Base-by-base conservation (phyloP, 1,284 basidiomycete species). In the Exobasidium cylindrosporum region DNA sequence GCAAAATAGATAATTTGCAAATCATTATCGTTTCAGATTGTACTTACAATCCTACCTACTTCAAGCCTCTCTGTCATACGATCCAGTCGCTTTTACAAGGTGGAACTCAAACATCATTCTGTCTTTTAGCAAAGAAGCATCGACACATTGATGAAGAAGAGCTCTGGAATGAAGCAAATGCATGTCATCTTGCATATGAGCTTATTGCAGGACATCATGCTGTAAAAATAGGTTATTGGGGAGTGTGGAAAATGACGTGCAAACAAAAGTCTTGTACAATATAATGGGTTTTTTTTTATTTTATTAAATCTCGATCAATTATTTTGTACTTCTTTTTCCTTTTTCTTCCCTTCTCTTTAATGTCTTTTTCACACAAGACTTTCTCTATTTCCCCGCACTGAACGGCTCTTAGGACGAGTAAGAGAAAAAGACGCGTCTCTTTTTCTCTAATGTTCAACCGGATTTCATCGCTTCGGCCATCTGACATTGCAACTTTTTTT, bases 21-120 rank as follows among this genome's bases (percentile, higher is more conserved):
- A 13, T 64, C 44, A 43, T 64, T 0, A 30, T 64, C 32, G 55
- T 57, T 11, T 60, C 63, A 7, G 63, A 64, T 53, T 64, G 63
- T 54, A 61, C 63, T 1, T 64, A 64, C 63, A 64, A 64, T 43
- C 59, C 63, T 21, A 29, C 53, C 6, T 57, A 54, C 47, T 64
- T 56, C 50, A 7, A 26, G 1, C 30, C 58, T 2, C 30, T 64
- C 1, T 54, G 54, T 7, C 32, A 24, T 28, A 53, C 57, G 14
- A 44, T 54, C 17, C 24, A 24, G 26, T 55, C 5, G 14, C 23
- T 29, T 4, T 28, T 55, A 14, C 2, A 44, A 4, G 24, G 26
- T 4, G 29, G 21, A 31, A 46, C 32, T 35, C 29, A 23, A 13
- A 30, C 29, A n/a, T 4, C 11, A 3, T 10, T 30, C 5, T 45